Base-by-base conservation (phyloP, 2,329 filamentous ascomycete genomes). In the Fusarium heterosporum region DNA sequence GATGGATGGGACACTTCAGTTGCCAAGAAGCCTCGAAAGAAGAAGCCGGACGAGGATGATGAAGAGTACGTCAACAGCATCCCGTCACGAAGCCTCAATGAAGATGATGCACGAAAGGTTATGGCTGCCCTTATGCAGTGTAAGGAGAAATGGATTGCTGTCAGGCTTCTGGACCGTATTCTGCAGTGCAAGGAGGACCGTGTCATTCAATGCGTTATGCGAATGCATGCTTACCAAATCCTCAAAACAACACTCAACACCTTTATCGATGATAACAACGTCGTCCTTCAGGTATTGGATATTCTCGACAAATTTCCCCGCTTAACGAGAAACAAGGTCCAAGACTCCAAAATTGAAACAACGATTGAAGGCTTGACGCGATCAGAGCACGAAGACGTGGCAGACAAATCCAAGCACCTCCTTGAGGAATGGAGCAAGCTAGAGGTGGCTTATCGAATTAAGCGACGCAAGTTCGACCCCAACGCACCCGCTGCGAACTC, bases 81-180 rank as follows among this genome's bases (percentile, higher is more conserved):
- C 62, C 88, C 95, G 77, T 89, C 92, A 50, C 92, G 89, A 74
- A 89, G 87, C 46, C 85, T 97, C 61, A 89, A 93, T 68, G 92
- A 96, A 73, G 88, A 90, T 60, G 93, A 91, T 65, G 93, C 96
- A 63, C 93, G 91, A 73, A 97, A 96, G 80, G 93, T 97, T 78
- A 97, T 97, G 93, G 94, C 95, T 25, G 91, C 93, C 52, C 87
- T 99, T 60, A 94, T 97, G 89, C 95, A 97, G 78, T 97, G 93
- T 84, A 97, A 97, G 79, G 96, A 99, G 84, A 97, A 97, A 79
- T 99, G 96, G 96, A 97, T 99, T 78, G 93, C 93, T 4, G 93
- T 97, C 79, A 98, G 98, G 80, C 83, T 99, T 56, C 87, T 99
- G 61, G 87, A 90, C 70, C 94, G 96, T 51, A 93, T 99, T 64